Conservation (phyloP, 192 early-diverging fungal genomes). For the Podila horticola region DNA sequence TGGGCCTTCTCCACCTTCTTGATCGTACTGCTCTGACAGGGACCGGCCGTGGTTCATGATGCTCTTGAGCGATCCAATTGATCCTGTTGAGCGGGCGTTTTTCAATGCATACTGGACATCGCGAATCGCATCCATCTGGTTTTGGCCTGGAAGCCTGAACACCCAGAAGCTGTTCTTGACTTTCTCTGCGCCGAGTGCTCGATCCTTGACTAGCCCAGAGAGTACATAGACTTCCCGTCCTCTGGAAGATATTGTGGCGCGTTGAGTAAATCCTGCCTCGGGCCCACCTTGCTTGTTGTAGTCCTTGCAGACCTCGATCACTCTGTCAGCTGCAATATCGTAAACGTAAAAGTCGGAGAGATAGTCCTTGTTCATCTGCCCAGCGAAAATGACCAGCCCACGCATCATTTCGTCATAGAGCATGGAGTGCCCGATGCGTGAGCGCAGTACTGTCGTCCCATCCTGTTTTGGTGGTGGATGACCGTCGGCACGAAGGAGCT, state of each 20-base stretch:
- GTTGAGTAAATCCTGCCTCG: constrained; percentile 84
- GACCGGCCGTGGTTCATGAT: constrained; percentile 36
- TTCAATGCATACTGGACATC: constrained; percentile 31
- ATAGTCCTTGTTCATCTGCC: constrained; percentile 85
- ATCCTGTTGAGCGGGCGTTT: constrained; percentile 17
- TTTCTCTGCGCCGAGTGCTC: constrained; percentile 60
- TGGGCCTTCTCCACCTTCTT: not conserved
- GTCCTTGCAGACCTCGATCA: constrained; percentile 83
- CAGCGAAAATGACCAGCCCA: constrained; percentile 89
- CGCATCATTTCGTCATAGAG: constrained; percentile 77
- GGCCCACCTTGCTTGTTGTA: constrained; percentile 79
- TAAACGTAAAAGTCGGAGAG: constrained; percentile 88
- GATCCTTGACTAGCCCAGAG: constrained; percentile 73
- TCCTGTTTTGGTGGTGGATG: constrained; percentile 56
- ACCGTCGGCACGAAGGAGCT: constrained; percentile 74
- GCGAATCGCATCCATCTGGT: constrained; percentile 42
- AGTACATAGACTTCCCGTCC: constrained; percentile 90
- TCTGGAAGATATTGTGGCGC: constrained; percentile 82
- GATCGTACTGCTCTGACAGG: constrained; percentile 13
- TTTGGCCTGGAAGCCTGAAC: constrained; percentile 64
- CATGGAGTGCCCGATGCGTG: constrained; percentile 93
- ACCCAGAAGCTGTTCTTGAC: constrained; percentile 86
- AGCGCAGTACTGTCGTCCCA: constrained; percentile 68
- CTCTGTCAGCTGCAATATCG: constrained; percentile 80
- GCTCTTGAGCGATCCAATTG: constrained; percentile 45